These are phyloP conservation scores for Colletotrichum sojae DNA, from an alignment of 2,329 filamentous ascomycete genomes.

Conservation along the genomic window DNA sequence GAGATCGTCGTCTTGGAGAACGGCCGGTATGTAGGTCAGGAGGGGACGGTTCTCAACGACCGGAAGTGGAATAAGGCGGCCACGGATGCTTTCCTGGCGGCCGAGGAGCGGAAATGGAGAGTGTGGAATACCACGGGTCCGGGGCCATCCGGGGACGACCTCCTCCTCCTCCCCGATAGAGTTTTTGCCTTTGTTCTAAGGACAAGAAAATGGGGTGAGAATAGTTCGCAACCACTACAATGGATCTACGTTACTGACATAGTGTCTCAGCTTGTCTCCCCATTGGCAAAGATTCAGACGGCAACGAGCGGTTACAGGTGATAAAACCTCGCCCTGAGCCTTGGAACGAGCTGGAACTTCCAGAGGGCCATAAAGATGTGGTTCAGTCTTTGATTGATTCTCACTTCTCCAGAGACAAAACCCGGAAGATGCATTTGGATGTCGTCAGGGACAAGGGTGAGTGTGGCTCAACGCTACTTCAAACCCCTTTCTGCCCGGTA, in stretches of 20 bases:
- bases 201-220: conserved; percentile 55
- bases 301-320: not conserved
- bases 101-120: conserved; percentile 45
- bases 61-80: not conserved
- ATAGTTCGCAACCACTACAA: not conserved
- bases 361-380: not conserved
- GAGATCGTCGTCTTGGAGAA: not conserved
- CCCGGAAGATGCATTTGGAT: conserved; percentile 45
- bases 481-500: too few relatives aligned
- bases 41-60: not conserved
- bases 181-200: conserved; percentile 59
- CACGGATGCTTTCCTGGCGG: not conserved
- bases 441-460: conserved; percentile 60
- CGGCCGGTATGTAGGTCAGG: not conserved
- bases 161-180: conserved; percentile 56
- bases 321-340: not conserved
- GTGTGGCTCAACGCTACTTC: too few relatives aligned
- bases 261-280: not conserved
- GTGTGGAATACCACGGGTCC: conserved; percentile 33
- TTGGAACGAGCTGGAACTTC: not conserved
- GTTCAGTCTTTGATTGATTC: not conserved
- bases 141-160: conserved; percentile 40
- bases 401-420: not conserved
- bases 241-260: not conserved
- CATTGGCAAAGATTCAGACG: not conserved